A percentile compares a stretch with the other conserved stretches of the same genome.
Evolutionary conservation across 495 filamentous ascomycete species (phyloP).

Genomic region (Neurospora discreta): DNA sequence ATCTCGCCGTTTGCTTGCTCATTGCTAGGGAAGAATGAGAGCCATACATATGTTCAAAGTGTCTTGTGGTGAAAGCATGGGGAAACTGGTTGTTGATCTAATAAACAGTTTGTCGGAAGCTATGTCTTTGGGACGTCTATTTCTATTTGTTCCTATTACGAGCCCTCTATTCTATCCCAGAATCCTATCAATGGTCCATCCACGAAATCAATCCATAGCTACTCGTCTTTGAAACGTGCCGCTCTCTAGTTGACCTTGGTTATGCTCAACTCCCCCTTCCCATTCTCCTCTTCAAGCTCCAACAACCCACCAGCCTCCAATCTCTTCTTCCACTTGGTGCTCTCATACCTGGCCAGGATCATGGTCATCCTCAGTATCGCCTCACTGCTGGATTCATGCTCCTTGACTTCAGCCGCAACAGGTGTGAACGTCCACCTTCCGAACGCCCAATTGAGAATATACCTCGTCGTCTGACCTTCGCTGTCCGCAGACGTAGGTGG

Average conservation of each 20-base stretch:
- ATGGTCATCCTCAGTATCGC: conserved; percentile 65
- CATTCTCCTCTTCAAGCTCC: conserved; percentile 30
- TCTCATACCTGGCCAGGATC: conserved; percentile 75
- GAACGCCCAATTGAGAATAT: conserved; percentile 97
- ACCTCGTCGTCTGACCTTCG: conserved; percentile 26
- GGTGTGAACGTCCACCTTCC: conserved; percentile 84
- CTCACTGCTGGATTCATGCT: conserved; percentile 36
- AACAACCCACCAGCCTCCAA: conserved; percentile 53
- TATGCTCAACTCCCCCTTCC: conserved; percentile 30
- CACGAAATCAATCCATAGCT: neutral
- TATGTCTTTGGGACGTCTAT: neutral
- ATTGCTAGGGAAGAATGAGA: neutral
- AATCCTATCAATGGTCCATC: neutral
- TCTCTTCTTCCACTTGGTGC: conserved; percentile 79
- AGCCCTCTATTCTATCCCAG: neutral
- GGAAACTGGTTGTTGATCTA: neutral
- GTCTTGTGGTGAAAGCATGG: neutral
- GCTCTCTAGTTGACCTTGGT: conserved; percentile 25
- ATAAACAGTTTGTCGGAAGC: neutral
- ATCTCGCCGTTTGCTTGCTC: neutral
- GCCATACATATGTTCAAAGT: neutral
- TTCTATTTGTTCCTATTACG: neutral
- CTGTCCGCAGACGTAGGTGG: neutral
- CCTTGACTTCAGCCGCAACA: conserved; percentile 29
- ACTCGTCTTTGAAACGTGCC: neutral